Base-by-base conservation (phyloP, 306 rosid species). In the Corylus heterophylla region DNA sequence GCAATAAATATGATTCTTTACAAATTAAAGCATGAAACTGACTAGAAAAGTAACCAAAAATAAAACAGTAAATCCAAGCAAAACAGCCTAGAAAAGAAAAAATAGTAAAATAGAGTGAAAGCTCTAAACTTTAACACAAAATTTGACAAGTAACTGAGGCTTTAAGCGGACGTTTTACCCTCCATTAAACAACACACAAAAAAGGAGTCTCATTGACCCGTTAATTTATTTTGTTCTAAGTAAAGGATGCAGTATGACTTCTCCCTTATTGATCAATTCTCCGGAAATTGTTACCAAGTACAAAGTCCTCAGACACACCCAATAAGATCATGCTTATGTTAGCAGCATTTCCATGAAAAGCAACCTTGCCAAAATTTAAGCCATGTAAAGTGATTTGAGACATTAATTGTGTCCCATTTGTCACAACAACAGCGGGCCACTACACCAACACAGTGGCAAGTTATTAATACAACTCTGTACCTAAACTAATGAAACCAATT, bases 331-430 rank as follows among this genome's bases (percentile, higher is more conserved):
- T 18, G 67, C 50, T 54, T 73, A 35, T 73, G 51, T 54, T n/a
- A 37, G 76, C 64, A 52, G 50, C 50, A 54, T 54, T 73, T 73
- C 76, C 51, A 64, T 64, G 48, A 73, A 54, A 73, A 44, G 9
- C 27, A 2, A 73, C 35, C 17, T 9, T 35, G 17, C 66, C 76
- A 54, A 3, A 9, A 54, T 35, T 73, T 4, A 52, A 29, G 37
- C 22, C 44, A 64, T 64, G 12, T 18, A 64, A 64, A 42, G 45
- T 42, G 71, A 64, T 64, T 64, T 35, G 48, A 35, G 8, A 9
- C 37, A n/a, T 22, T 35, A 64, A 2, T 37, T 35, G 47, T 37
- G 70, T 59, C 31, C 7, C 66, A 59, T 59, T 59, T 20, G 66
- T 59, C 10, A 5, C 48, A 64, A 73, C 29, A 64, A 61, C 18